Evolutionary conservation across 768 basidiomycete genomes (phyloP), one percentile per base, ranked within the genome.

Genomic region (Suillus lakei): DNA sequence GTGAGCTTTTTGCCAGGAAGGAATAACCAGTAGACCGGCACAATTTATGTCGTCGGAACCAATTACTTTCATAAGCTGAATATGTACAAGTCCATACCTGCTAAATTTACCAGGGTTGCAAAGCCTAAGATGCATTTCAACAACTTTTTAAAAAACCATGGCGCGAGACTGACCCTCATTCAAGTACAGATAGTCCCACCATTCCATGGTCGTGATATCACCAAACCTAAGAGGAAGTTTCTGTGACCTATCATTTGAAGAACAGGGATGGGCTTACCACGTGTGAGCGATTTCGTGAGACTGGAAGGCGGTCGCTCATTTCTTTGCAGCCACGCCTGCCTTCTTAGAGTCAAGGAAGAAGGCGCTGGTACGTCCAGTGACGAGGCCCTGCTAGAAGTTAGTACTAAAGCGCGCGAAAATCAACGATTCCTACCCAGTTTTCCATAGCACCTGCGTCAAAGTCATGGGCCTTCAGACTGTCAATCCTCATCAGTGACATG

Each of bases 371-470:
- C 96, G 82, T 23, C 96, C 96, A 16, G 91, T 96, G 73, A 98
- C 97, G 64, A 97, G 80, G 32, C 93, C 94, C 86, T 85, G 73
- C n/a, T 13, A 1, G 5, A 28, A 67, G 30, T 76, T 55, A 60
- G 15, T 53, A 46, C 12, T 30, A 48, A 51, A 60, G 48, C 34
- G 23, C 26, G n/a, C 21, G 5, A 21, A 58, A 30, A 30, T 12
- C 3, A 3, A 67, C 3, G 34, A 2, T 3, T 48, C 46, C 60
- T 71, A 83, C 86, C 92, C 92, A 95, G 76, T 95, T 96, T 78
- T 98, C 96, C 96, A 96, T 96, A 6, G 91, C 91, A 65, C 90
- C 93, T 38, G 91, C 90, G 72, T 97, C 95, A 70, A 98, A 98
- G 74, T 98, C 96, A 61, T 85, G 86, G 5, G 89, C 95, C 85